Conservation (phyloP, 805 yeast genomes). For the Schwanniomyces pseudopolymorphus region DNA sequence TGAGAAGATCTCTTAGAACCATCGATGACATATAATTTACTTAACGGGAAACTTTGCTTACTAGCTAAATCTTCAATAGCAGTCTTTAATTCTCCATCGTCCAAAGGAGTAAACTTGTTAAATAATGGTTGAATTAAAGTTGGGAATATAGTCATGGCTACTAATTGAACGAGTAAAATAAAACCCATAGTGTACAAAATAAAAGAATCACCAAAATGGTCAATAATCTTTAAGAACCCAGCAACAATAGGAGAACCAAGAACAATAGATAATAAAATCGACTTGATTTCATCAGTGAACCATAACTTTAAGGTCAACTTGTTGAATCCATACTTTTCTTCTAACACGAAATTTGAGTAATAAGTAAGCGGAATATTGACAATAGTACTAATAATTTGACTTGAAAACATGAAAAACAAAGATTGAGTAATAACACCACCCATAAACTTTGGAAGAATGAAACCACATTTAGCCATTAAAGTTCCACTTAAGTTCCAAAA, state of each 20-base stretch:
- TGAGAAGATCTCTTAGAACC: conserved; percentile 97
- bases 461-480: conserved; percentile 51
- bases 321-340: conserved; percentile 91
- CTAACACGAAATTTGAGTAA: conserved; percentile 82
- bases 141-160: conserved; percentile 76
- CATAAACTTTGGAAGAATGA: conserved; percentile 33
- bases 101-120: conserved; percentile 87
- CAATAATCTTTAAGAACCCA: conserved; percentile 77
- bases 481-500: conserved; percentile 53
- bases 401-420: conserved; percentile 55
- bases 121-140: conserved; percentile 88
- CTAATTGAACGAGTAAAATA: conserved; percentile 66
- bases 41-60: conserved; percentile 79
- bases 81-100: conserved; percentile 81
- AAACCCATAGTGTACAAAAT: conserved; percentile 77
- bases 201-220: conserved; percentile 75
- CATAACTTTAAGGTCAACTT: conserved; percentile 74
- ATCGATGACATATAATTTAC: conserved; percentile 83
- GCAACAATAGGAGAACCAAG: conserved; percentile 75
- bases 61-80: conserved; percentile 80
- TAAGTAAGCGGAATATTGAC: conserved; percentile 66
- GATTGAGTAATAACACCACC: conserved; percentile 72
- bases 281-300: conserved; percentile 70
- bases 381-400: conserved; percentile 52
- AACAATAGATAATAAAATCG: conserved; percentile 48